Evolutionary conservation across 106 monocot species (phyloP).

Genomic region (Cymbidium sinense): DNA sequence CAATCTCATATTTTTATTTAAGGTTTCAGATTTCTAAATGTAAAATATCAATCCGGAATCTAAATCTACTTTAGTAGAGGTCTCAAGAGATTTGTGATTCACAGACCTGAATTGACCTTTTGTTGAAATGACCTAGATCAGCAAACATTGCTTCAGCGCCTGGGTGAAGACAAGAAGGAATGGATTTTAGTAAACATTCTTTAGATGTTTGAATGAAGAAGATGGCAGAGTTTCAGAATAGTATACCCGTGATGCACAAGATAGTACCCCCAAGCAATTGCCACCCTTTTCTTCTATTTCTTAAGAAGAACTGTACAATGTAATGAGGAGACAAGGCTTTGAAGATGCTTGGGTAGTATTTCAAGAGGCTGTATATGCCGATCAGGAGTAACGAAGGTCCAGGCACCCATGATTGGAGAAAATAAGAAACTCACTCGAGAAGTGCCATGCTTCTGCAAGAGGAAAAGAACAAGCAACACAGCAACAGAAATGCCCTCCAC

Average conservation of each 20-base stretch:
- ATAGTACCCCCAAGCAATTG: conserved; percentile 67
- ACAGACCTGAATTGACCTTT: conserved; percentile 71
- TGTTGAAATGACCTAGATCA: conserved; percentile 90
- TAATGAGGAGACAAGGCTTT: conserved; percentile 74
- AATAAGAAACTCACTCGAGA: conserved; percentile 74
- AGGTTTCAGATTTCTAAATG: background rate
- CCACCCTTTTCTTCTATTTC: conserved; percentile 53
- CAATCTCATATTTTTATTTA: background rate
- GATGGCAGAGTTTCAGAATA: background rate
- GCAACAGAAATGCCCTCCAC: conserved; percentile 54
- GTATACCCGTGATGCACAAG: conserved; percentile 76
- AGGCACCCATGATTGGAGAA: conserved; percentile 78
- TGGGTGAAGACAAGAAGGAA: conserved; percentile 7
- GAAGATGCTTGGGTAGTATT: conserved; percentile 61
- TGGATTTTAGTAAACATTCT: background rate
- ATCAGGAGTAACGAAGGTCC: conserved; percentile 70
- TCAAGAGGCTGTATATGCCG: conserved; percentile 56
- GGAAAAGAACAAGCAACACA: conserved; percentile 52
- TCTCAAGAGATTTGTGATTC: background rate
- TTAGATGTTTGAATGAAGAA: background rate
- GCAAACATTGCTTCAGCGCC: conserved; percentile 93
- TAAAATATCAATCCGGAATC: background rate
- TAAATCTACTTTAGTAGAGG: background rate
- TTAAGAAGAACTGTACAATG: conserved; percentile 52
- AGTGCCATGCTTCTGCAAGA: conserved; percentile 70